phyloP scores from a whole-genome alignment of 164 flowering plant species.

The Magnolia kwangsiensis region DNA sequence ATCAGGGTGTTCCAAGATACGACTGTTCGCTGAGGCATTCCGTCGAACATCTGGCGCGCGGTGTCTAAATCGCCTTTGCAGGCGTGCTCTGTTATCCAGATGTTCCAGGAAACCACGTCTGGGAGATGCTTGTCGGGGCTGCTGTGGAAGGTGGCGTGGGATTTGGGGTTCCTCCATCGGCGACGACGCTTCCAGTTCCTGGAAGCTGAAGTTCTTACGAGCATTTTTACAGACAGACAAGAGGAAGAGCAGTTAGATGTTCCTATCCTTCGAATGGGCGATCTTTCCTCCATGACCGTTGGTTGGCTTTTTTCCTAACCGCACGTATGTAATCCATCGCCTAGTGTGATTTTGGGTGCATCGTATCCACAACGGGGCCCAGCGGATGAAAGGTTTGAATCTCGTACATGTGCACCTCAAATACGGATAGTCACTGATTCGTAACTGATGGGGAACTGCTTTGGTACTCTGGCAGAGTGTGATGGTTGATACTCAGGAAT shows the following conservation, averaged over 20 bases:
- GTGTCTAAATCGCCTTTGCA: constrained; percentile 29
- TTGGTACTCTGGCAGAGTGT: too few species aligned
- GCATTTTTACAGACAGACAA: constrained; percentile 1
- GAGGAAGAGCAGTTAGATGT: neutral
- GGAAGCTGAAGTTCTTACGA: neutral
- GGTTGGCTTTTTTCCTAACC: too few species aligned
- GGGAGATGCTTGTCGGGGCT: neutral
- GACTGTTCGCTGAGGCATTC: constrained; percentile 48
- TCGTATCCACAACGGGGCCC: too few species aligned
- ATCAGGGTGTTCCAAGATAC: constrained; percentile 75
- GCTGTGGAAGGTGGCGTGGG: constrained; percentile 10
- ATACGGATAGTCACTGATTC: too few species aligned
- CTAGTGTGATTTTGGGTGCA: too few species aligned
- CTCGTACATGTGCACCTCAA: too few species aligned
- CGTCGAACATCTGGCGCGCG: constrained; percentile 56
- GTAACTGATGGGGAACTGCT: too few species aligned
- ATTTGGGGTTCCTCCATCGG: constrained; percentile 21
- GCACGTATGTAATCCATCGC: too few species aligned
- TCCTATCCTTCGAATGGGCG: neutral
- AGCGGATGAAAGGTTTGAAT: too few species aligned
- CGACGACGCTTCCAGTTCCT: constrained; percentile 25
- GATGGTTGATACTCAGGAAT: too few species aligned
- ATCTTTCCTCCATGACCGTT: too few species aligned
- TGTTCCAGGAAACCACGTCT: constrained; percentile 34
- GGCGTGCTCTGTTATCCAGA: constrained; percentile 19